These are phyloP conservation scores for Gossypium schwendimanii DNA, from an alignment of 441 rosid species.

Conservation along the genomic window DNA sequence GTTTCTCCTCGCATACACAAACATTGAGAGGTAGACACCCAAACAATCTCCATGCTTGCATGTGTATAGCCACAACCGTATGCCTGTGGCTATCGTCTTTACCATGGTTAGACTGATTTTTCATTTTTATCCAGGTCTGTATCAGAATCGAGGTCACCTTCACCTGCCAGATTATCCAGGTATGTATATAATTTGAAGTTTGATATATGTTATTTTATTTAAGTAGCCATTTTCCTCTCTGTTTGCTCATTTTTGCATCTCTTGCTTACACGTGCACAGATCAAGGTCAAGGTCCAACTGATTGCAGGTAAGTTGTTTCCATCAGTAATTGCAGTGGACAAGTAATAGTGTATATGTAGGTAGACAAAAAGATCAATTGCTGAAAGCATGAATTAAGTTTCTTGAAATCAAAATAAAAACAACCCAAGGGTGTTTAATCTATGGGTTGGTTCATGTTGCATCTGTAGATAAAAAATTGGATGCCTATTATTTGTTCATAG, in stretches of 20 bases:
- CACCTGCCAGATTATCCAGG: slow-evolving; percentile 11
- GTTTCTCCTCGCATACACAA: neutral
- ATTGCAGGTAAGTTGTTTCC: neutral
- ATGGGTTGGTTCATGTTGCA: neutral
- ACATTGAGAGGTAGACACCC: neutral
- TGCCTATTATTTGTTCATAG: neutral
- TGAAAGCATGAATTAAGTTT: neutral
- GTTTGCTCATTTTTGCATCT: neutral
- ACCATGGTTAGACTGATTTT: neutral
- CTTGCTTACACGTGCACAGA: neutral
- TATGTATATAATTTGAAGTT: neutral
- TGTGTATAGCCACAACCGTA: neutral
- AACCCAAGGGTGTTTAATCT: neutral
- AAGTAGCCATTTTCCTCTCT: neutral
- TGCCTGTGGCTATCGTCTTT: neutral
- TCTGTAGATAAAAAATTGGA: neutral
- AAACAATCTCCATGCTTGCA: neutral
- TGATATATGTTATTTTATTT: neutral
- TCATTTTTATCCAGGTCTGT: slow-evolving; percentile 7
- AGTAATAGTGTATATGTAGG: neutral
- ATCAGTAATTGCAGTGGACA: neutral
- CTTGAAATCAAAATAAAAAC: neutral
- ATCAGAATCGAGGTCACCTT: neutral
- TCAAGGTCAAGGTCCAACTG: slow-evolving; percentile 12
- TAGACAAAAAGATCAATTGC: neutral